Evolutionary conservation across 1,284 basidiomycete genomes (phyloP).

Genomic region (Fomitopsis schrenkii): DNA sequence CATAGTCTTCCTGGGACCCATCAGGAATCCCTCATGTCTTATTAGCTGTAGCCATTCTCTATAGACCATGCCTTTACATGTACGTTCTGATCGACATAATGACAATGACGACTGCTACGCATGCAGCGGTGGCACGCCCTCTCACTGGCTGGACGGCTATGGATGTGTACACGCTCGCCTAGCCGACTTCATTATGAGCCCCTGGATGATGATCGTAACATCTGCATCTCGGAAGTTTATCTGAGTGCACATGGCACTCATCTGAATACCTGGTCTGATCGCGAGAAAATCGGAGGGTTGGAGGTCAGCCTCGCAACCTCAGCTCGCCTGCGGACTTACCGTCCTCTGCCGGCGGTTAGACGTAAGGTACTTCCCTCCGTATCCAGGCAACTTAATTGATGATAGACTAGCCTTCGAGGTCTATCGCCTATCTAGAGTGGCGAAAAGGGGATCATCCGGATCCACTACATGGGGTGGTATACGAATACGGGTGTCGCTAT

Average conservation of each 20-base stretch:
- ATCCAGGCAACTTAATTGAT: not conserved
- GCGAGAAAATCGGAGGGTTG: not conserved
- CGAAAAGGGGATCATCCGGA: no score
- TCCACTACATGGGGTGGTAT: no score
- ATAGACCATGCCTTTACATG: not conserved
- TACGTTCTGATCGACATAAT: not conserved
- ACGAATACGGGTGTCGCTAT: not conserved
- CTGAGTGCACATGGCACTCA: not conserved
- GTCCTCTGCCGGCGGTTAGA: not conserved
- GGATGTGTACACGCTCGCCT: not conserved
- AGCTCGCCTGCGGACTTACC: not conserved
- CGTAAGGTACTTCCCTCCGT: not conserved
- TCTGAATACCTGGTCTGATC: not conserved
- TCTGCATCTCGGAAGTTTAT: not conserved
- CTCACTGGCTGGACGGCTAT: not conserved
- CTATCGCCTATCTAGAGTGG: not conserved
- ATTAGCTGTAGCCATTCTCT: conserved; percentile 2
- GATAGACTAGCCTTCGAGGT: not conserved
- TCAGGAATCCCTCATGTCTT: not conserved
- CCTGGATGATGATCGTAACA: not conserved
- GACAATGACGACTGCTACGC: not conserved
- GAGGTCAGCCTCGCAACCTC: no score
- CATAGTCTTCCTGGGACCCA: not conserved
- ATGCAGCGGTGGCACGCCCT: no score
- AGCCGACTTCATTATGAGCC: not conserved